phyloP scores from a whole-genome alignment of 306 rosid species.

The Acmispon strigosus region DNA sequence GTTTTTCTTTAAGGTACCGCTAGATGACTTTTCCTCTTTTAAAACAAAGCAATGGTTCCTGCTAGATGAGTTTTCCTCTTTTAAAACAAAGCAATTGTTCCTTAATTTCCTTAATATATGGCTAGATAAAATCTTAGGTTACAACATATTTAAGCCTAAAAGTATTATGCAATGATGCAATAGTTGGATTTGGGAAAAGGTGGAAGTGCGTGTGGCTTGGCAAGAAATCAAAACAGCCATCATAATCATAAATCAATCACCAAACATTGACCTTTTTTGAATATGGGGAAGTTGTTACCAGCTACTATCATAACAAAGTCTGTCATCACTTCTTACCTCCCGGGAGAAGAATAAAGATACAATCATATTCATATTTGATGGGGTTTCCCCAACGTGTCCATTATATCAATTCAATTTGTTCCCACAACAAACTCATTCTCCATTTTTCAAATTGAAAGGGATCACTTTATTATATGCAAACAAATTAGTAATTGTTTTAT shows the following conservation, averaged over 20 bases:
- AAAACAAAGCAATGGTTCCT: no score
- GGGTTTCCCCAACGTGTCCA: conserved; percentile 5
- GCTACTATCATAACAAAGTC: conserved; percentile 18
- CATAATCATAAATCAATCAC: conserved; percentile 24
- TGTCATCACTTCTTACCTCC: conserved; percentile 2
- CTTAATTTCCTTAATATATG: no score
- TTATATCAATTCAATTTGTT: conserved; percentile 9
- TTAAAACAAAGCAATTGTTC: no score
- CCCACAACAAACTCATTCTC: conserved; percentile 12
- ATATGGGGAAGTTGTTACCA: conserved; percentile 31
- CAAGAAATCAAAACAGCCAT: conserved; percentile 27
- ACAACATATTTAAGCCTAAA: no score
- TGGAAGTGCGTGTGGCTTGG: conserved; percentile 8
- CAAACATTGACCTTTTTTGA: conserved; percentile 21
- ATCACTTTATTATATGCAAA: conserved; percentile 1
- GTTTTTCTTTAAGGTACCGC: no score
- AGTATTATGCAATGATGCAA: conserved; percentile 1
- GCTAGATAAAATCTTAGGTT: no score
- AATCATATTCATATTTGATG: background rate
- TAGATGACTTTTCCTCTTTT: no score
- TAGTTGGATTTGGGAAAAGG: conserved; percentile 18
- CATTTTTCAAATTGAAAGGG: conserved; percentile 11
- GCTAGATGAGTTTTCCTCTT: no score
- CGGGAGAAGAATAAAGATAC: conserved; percentile 16
- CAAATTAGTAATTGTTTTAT: conserved; percentile 11